Percentiles rank a stretch among this genome's conserved stretches.
Conservation (phyloP, 768 basidiomycete genomes). For the Suillus decipiens region DNA sequence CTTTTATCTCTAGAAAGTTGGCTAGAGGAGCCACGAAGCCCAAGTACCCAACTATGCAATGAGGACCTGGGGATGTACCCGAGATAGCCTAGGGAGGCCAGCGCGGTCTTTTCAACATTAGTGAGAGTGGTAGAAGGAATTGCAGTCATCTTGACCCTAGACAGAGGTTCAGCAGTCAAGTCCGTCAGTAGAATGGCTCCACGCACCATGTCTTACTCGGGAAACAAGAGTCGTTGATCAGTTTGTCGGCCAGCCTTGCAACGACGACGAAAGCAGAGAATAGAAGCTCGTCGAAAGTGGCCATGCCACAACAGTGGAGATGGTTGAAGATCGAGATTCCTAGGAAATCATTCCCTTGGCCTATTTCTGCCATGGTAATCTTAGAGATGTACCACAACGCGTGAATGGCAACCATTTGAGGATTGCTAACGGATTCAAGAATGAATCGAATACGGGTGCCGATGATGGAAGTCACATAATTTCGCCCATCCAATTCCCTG, state of each 20-base stretch:
- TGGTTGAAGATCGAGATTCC: conserved; percentile 32
- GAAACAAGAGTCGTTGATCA: conserved; percentile 34
- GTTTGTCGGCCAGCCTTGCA: conserved; percentile 38
- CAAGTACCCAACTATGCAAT: conserved; percentile 18
- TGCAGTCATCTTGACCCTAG: conserved; percentile 24
- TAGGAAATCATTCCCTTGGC: conserved; percentile 25
- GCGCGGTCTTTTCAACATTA: conserved; percentile 23
- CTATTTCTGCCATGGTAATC: conserved; percentile 22
- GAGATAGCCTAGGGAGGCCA: conserved; percentile 14
- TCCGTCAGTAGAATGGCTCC: background rate
- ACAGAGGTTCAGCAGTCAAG: background rate
- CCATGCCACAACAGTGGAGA: conserved; percentile 30
- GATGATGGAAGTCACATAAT: conserved; percentile 12
- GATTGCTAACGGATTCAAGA: conserved; percentile 26
- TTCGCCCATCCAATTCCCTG: conserved; percentile 21
- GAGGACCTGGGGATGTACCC: conserved; percentile 16
- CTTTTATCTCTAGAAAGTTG: background rate
- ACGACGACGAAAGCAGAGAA: conserved; percentile 35
- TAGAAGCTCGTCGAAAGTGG: conserved; percentile 35
- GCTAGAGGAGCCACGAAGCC: conserved; percentile 1
- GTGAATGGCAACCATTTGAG: conserved; percentile 29
- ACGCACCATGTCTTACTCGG: conserved; percentile 34
- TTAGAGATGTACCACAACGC: conserved; percentile 35
- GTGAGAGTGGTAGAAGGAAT: conserved; percentile 27
- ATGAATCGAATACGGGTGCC: conserved; percentile 24